Conservation (phyloP, 106 monocot species). For the Dendrobium nobile region DNA sequence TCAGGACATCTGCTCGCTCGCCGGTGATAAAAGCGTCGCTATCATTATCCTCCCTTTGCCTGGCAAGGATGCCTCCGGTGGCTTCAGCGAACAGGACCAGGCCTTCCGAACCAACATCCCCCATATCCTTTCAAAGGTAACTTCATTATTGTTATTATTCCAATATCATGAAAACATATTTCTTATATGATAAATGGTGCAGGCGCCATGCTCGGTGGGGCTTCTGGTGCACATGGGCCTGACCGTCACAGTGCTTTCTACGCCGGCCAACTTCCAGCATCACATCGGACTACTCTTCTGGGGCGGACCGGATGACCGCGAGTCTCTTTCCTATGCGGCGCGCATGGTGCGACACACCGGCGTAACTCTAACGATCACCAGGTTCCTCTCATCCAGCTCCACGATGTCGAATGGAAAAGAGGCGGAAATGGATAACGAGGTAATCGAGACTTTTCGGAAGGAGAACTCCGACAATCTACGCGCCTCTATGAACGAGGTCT, state of each 20-base stretch:
- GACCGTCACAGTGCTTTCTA: background rate
- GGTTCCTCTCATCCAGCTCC: constrained; percentile 2
- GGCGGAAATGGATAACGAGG: constrained; percentile 10
- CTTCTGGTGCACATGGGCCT: constrained; percentile 10
- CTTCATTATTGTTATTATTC: no score
- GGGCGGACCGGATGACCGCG: constrained; percentile 52
- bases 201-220: constrained; percentile 48
- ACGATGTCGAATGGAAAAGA: background rate
- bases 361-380: constrained; percentile 15
- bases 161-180: no score
- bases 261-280: background rate
- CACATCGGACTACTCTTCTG: constrained; percentile 38
- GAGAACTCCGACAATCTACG: constrained; percentile 15
- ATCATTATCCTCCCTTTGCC: constrained; percentile 29
- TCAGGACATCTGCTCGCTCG: constrained; percentile 39
- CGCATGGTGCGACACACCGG: constrained; percentile 22
- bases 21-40: constrained; percentile 17
- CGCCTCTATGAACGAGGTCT: constrained; percentile 18
- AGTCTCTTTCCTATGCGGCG: constrained; percentile 24
- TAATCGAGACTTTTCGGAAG: constrained; percentile 12
- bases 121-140: constrained; percentile 12
- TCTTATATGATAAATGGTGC: background rate
- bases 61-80: background rate
- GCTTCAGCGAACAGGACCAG: background rate
- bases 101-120: constrained; percentile 12